These are phyloP conservation scores for Exophiala bonariae DNA, from an alignment of 2,329 filamentous ascomycete genomes.

Conservation along the genomic window DNA sequence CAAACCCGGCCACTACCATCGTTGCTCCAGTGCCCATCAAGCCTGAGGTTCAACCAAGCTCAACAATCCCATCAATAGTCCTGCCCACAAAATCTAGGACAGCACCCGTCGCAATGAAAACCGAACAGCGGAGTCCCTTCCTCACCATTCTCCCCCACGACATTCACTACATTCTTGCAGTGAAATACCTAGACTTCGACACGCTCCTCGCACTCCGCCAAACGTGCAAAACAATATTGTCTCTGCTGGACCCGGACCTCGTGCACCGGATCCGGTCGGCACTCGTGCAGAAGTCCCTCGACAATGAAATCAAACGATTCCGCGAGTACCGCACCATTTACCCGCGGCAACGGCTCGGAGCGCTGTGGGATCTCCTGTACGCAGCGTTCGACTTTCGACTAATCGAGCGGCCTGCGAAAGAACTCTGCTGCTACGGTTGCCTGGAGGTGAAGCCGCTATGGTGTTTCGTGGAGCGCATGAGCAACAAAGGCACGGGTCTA, in stretches of 20 bases:
- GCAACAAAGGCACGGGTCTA: slow-evolving; percentile 19
- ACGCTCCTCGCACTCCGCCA: slow-evolving; percentile 22
- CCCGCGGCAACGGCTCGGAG: slow-evolving; percentile 10
- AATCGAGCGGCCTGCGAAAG: slow-evolving; percentile 15
- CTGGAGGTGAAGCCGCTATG: slow-evolving; percentile 22
- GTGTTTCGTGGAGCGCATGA: slow-evolving; percentile 25
- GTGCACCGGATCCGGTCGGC: slow-evolving; percentile 13
- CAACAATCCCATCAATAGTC: not conserved
- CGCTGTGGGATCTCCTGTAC: slow-evolving; percentile 20
- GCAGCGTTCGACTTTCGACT: slow-evolving; percentile 16
- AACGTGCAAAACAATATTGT: slow-evolving; percentile 17
- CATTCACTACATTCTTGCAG: slow-evolving; percentile 16
- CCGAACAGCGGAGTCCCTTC: slow-evolving; percentile 10
- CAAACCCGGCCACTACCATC: not conserved
- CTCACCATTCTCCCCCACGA: slow-evolving; percentile 15
- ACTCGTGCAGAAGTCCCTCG: slow-evolving; percentile 12
- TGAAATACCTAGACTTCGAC: slow-evolving; percentile 18
- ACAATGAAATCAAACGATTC: slow-evolving; percentile 11
- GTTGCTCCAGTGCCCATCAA: not conserved
- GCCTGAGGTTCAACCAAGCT: not conserved
- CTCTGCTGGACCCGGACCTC: slow-evolving; percentile 7
- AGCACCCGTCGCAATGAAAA: not conserved
- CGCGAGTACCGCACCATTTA: slow-evolving; percentile 10
- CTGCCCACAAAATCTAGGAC: no score
- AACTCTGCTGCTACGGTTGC: slow-evolving; percentile 23